Conservation (phyloP, 345 rosid species). For the Arabis hirsuta region DNA sequence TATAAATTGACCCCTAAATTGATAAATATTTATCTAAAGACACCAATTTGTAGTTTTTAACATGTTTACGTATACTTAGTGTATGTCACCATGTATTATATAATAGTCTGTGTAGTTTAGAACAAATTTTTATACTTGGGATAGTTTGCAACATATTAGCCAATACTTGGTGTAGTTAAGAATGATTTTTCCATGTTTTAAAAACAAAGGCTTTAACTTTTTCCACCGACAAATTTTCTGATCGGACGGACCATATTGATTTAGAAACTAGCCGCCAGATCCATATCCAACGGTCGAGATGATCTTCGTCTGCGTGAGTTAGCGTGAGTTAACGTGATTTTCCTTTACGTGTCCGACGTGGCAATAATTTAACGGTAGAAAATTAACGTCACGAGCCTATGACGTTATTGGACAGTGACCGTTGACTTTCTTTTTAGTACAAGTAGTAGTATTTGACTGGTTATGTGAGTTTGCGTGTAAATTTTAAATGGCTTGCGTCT, state of each 20-base stretch:
- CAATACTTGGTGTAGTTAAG: no score
- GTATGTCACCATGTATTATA: no score
- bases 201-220: slow-evolving; percentile 17
- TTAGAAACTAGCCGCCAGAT: slow-evolving; percentile 41
- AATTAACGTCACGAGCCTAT: slow-evolving; percentile 19
- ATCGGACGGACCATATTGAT: slow-evolving; percentile 36
- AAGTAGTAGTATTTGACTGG: neutral
- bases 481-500: neutral
- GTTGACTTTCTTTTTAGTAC: slow-evolving; percentile 19
- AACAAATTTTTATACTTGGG: no score
- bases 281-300: slow-evolving; percentile 35
- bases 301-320: slow-evolving; percentile 22
- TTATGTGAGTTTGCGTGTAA: slow-evolving; percentile 27
- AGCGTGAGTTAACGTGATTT: slow-evolving; percentile 29
- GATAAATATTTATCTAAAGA: no score
- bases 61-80: no score
- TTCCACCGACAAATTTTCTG: slow-evolving; percentile 32
- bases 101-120: no score
- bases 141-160: no score
- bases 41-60: no score
- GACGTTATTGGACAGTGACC: slow-evolving; percentile 31
- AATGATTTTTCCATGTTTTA: no score
- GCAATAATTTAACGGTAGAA: slow-evolving; percentile 16
- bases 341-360: slow-evolving; percentile 33
- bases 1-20: no score